Evolutionary conservation across 2,329 filamentous ascomycete genomes (phyloP), one percentile per base, ranked within the genome.

Genomic region (Aspergillus transmontanensis): DNA sequence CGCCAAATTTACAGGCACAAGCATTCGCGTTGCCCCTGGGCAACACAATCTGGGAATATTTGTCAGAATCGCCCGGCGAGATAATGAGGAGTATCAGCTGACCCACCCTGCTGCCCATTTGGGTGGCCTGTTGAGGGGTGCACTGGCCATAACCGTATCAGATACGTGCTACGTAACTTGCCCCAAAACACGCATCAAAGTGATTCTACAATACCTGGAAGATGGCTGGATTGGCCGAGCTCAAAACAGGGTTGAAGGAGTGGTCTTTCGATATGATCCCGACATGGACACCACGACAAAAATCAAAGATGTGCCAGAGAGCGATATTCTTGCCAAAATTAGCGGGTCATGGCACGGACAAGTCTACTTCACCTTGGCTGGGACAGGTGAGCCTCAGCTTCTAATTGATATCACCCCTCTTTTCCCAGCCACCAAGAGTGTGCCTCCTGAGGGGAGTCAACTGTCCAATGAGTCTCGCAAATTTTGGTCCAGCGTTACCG

Each of bases 1-100:
- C 70, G 95, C 95, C 74, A 98, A 97, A 79, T 99, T 99, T 80
- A 98, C 95, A 1, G 95, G 95, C 62, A 97, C 95, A 21, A 94
- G 92, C 71, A 86, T 99, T 78, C 93, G 93, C 75, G 94, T 99
- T 43, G 89, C 90, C 26, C 93, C 95, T 0, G 95, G 95, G 66
- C 89, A 94, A 75, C 93, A 96, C 81, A 99, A 99, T 78, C 84
- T 96, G 68, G 95, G 95, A 68, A 98, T 99, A 71, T 99, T 97
- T 80, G 90, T 99, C 76, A 94, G 88, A 11, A 81, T 98, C 30
- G 88, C 93, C 72, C 90, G 89, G 67, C 86, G 91, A 59, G 88
- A 90, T 70, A 87, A 94, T 73, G 95, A 99, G 81, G 91, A 94
- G 66, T 99, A 99, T 78, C 93, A 96, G 75, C 86, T 99, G 66